Evolutionary conservation across 2,329 filamentous ascomycete species (phyloP), one percentile per base, ranked within the genome.

Genomic region (Alternaria longipes): DNA sequence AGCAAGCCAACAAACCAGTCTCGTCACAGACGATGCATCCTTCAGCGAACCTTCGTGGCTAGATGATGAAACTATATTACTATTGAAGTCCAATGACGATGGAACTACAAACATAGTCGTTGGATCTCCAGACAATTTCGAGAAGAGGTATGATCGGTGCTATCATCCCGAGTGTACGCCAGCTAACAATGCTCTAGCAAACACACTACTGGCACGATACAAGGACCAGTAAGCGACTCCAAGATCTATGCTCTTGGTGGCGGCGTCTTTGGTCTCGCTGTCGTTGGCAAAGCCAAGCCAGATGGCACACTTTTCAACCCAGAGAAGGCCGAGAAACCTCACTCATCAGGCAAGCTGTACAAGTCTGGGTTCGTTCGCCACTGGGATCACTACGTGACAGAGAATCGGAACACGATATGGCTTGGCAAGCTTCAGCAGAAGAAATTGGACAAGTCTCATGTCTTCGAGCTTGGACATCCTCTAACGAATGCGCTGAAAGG

Each of bases 41-140:
- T 88, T 89, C 53, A 88, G 86, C 57, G 91, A 94, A 74, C 87
- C 92, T 9, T 85, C 87, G 47, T 97, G 93, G 93, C 81, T 97
- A 34, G 86, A 87, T 38, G 87, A 91, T 42, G 85, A 87, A 88
- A 70, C 86, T 86, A 76, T 88, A 78, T 85, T 82, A 72, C 90
- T 83, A 65, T 81, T 87, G 49, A 77, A 79, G 55, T 80, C 81
- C 9, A 76, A 75, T 14, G 73, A 80, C 14, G 74, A 81, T 54
- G 81, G 80, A 11, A 73, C 68, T 1, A 84, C 82, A 3, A 68
- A 66, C 16, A 60, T 82, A 8, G 62, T 78, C 6, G 69, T 81
- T 22, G 78, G 79, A 16, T 69, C 70, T 16, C 66, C 71, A 4
- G 64, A 71, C 9, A 69, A 70, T 26, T 80, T 78, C 38, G 66